Percentiles rank a stretch among this genome's conserved stretches.
These are phyloP conservation scores for Hondaea fermentalgiana DNA, from an alignment of 108 stramenopile species.

Conservation along the genomic window DNA sequence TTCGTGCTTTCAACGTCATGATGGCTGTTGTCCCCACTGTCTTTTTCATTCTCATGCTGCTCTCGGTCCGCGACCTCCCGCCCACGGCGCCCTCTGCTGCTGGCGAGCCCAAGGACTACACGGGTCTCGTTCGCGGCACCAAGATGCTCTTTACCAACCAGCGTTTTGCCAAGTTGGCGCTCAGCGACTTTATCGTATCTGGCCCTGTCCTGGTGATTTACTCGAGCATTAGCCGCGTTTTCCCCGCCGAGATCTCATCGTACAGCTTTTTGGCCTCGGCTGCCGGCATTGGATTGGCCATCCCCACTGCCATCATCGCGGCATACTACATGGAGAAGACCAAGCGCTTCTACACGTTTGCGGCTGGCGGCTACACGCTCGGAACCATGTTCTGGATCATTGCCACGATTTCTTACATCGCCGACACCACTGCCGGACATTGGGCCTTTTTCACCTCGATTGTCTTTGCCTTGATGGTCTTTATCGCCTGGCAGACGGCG, in stretches of 20 bases:
- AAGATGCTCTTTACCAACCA: neutral
- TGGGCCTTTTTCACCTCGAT: neutral
- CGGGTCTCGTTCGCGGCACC: neutral
- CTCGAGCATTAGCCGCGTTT: neutral
- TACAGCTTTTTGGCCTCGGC: conserved; percentile 12
- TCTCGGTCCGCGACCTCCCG: neutral
- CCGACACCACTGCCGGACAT: neutral
- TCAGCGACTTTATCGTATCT: neutral
- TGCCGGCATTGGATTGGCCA: neutral
- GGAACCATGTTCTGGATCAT: neutral
- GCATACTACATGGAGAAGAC: neutral
- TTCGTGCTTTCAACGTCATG: neutral
- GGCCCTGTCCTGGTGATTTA: neutral
- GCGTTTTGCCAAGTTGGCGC: neutral
- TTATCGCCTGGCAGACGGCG: conserved; percentile 7
- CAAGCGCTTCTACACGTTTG: neutral
- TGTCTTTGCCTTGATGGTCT: neutral
- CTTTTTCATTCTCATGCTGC: neutral
- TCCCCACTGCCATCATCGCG: neutral
- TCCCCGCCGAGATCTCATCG: neutral
- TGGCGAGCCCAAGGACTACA: neutral
- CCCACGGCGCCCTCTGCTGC: neutral
- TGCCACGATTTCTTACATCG: neutral
- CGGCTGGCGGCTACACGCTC: neutral
- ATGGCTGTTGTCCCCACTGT: neutral